Conservation (phyloP, 306 rosid species). For the Citrullus colocynthis region DNA sequence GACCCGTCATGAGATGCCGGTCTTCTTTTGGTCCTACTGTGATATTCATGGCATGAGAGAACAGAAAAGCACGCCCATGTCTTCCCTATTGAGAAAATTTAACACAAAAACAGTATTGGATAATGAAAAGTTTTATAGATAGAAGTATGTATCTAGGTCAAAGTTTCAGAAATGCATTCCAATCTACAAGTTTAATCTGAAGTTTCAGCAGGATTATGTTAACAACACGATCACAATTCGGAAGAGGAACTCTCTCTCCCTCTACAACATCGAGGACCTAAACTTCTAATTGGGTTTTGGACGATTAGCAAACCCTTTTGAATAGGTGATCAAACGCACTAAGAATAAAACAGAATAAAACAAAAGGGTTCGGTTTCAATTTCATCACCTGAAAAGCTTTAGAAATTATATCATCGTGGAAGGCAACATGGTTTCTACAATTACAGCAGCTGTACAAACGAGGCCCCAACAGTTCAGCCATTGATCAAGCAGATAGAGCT, state of each 20-base stretch:
- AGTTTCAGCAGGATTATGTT: not conserved
- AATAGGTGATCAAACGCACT: not conserved
- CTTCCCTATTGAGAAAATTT: constrained; percentile 48
- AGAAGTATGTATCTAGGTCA: not conserved
- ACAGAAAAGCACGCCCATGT: constrained; percentile 89
- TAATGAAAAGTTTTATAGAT: not conserved
- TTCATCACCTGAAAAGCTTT: constrained; percentile 86
- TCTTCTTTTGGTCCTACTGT: constrained; percentile 79
- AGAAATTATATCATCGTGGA: constrained; percentile 93
- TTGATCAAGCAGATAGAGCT: constrained; percentile 24
- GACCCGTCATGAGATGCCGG: constrained; percentile 84
- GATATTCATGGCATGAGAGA: constrained; percentile 87
- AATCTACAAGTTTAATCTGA: not conserved
- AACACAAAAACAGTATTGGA: constrained; percentile 20
- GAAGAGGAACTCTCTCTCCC: not conserved
- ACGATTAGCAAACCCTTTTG: not conserved
- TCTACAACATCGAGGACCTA: not conserved
- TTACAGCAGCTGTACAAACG: constrained; percentile 89
- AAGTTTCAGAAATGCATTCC: not conserved
- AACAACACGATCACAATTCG: not conserved
- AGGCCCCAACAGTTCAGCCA: constrained; percentile 86
- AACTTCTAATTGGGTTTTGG: not conserved
- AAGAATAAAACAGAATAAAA: not conserved
- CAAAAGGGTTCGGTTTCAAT: not conserved
- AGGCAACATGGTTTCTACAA: constrained; percentile 87